Evolutionary conservation across 2,329 filamentous ascomycete species (phyloP), one percentile per base, ranked within the genome.

Genomic region (Curvularia spicifera): DNA sequence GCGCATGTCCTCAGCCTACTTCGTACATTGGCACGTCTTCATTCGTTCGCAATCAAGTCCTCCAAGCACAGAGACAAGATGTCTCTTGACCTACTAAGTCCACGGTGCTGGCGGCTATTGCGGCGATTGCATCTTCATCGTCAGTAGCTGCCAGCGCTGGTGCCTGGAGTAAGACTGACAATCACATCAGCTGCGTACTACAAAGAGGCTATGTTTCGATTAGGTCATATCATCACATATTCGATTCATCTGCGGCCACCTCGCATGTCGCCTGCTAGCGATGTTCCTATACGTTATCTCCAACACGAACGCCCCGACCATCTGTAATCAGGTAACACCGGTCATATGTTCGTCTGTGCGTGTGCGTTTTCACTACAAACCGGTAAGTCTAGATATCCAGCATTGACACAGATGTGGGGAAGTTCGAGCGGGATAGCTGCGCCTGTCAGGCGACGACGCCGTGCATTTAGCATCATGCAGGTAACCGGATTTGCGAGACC

Each of bases 301-400:
- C 51, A 64, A 53, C 54, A 53, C 40, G 29, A 45, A 40, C 13
- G 26, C 22, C 22, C 31, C 45, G 10, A 45, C 33, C 42, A 48
- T 58, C 56, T 62, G 60, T n/a, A 46, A 26, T 48, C 40, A 42
- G 51, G 51, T 53, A 55, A 44, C 56, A 61, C 62, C 29, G 49
- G 58, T 56, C 59, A 47, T 51, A 66, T 63, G 49, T 57, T 55
- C 22, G 35, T 39, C 18, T 45, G 37, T 44, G 44, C 55, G 48
- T 53, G 29, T 44, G 44, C 55, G 31, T 22, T 56, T 47, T 51
- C 29, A 51, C 55, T 50, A 54, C 44, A 49, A 54, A 48, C 42
- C 46, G 55, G 55, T 39, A 49, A 26, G 2, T 35, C 44, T 29
- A 9, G 35, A 33, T 52, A 53, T 37, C 24, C 12, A 42, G 33